Evolutionary conservation across 2,329 filamentous ascomycete species (phyloP), one percentile per base, ranked within the genome.

Genomic region (Fusarium poae): DNA sequence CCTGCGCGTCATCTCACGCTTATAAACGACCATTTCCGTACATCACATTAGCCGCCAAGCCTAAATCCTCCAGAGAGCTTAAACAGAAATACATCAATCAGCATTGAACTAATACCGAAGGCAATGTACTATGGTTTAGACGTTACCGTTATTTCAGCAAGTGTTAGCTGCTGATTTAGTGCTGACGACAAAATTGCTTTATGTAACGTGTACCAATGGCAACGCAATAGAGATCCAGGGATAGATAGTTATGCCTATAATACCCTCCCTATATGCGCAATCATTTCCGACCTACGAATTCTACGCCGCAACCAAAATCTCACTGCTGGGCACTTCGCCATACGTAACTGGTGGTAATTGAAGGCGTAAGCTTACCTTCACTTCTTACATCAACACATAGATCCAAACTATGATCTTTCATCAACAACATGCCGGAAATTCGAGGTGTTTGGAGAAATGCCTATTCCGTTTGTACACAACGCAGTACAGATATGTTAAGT

Each of bases 121-220:
- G 13, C 10, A 21, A 6, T 21, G 35, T 39, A 21, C 13, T 8
- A 7, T 21, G 7, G 27, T 12, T 13, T 20, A 15, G 12, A 4
- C 2, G 12, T 0, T 39, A 13, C n/a, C 8, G 11, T 6, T 18
- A 8, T 35, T 7, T 21, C 35, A 39, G 35, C 18, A 16, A 12
- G 15, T 12, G 9, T 9, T 10, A 11, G 23, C 9, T 16, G 12
- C 15, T 16, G 5, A 7, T 16, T 49, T 50, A 56, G 48, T 62
- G 59, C 59, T 62, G 35, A 62, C 57, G 25, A 21, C 37, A 39
- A 27, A 7, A 27, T 39, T 3, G 12, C 11, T 8, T 18, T 25
- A 11, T 42, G 39, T 21, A 39, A 42, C 21, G 16, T 10, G 3
- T 2, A 27, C 15, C 15, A 6, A 16, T 25, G 39, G 39, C 8